A percentile compares a stretch with the other conserved stretches of the same genome.
Conservation (phyloP, 306 rosid species). For the Cucurbita argyrosperma region DNA sequence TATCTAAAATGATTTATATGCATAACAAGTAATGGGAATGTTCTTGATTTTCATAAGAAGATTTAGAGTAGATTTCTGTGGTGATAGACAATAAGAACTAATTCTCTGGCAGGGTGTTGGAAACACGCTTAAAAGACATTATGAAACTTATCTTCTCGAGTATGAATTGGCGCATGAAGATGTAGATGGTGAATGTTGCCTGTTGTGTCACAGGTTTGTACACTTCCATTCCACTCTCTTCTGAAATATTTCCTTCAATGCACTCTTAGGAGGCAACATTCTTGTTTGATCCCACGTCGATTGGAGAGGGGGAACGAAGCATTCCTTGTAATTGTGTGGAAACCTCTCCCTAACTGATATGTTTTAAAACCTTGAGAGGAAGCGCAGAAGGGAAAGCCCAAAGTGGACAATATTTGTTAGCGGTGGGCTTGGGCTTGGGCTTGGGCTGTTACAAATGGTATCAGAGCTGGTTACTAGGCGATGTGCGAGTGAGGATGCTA, state of each 20-base stretch:
- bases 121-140: slow-evolving; percentile 90
- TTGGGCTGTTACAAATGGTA: too few relatives aligned
- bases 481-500: too few relatives aligned
- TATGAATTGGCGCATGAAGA: slow-evolving; percentile 97
- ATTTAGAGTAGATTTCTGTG: neutral
- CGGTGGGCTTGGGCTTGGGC: too few relatives aligned
- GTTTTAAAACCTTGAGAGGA: too few relatives aligned
- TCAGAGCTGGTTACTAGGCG: too few relatives aligned
- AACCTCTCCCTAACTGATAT: too few relatives aligned
- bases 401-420: too few relatives aligned
- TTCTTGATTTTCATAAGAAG: neutral
- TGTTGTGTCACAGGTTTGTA: slow-evolving; percentile 87
- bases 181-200: slow-evolving; percentile 95
- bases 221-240: neutral
- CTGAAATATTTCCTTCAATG: neutral
- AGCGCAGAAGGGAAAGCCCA: too few relatives aligned
- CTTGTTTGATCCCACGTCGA: too few relatives aligned
- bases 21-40: neutral
- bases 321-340: too few relatives aligned
- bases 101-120: slow-evolving; percentile 74
- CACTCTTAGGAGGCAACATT: neutral
- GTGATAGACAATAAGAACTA: neutral
- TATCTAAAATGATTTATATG: neutral
- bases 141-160: slow-evolving; percentile 91
- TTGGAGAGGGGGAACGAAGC: too few relatives aligned